phyloP scores from a whole-genome alignment of 352 stramenopile species.

The Globisporangium perplexum region DNA sequence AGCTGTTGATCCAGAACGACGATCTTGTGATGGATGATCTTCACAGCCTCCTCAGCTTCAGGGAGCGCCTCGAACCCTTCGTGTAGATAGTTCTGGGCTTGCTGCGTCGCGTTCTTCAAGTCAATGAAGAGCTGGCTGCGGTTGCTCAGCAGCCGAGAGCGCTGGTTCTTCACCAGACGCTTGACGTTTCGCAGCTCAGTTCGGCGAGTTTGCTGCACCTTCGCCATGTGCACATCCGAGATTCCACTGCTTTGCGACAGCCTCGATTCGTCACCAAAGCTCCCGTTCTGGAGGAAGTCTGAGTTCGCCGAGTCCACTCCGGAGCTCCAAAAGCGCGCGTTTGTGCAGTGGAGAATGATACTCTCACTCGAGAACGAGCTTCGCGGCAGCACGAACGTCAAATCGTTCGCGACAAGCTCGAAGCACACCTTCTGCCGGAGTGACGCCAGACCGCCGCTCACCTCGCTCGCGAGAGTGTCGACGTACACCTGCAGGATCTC shows the following conservation, averaged over 20 bases:
- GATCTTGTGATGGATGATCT: conserved; percentile 81
- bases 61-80: conserved; percentile 74
- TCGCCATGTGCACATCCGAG: conserved; percentile 36
- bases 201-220: conserved; percentile 52
- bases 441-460: not conserved
- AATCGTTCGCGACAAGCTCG: conserved; percentile 77
- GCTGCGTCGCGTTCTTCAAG: conserved; percentile 72
- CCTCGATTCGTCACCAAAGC: conserved; percentile 55
- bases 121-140: conserved; percentile 77
- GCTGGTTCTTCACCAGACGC: conserved; percentile 78
- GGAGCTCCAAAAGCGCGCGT: conserved; percentile 68
- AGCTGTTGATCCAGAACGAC: conserved; percentile 69
- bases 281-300: conserved; percentile 70
- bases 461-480: conserved; percentile 14
- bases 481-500: conserved; percentile 33
- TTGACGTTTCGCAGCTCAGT: conserved; percentile 66
- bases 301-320: conserved; percentile 52
- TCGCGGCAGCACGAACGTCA: conserved; percentile 69
- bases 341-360: conserved; percentile 74
- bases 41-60: conserved; percentile 72
- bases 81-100: conserved; percentile 80
- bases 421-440: conserved; percentile 21
- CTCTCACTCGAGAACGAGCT: conserved; percentile 74
- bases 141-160: conserved; percentile 75
- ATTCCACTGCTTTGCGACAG: conserved; percentile 31